Conservation (phyloP, 257 asterid genomes). For the Lithospermum erythrorhizon region DNA sequence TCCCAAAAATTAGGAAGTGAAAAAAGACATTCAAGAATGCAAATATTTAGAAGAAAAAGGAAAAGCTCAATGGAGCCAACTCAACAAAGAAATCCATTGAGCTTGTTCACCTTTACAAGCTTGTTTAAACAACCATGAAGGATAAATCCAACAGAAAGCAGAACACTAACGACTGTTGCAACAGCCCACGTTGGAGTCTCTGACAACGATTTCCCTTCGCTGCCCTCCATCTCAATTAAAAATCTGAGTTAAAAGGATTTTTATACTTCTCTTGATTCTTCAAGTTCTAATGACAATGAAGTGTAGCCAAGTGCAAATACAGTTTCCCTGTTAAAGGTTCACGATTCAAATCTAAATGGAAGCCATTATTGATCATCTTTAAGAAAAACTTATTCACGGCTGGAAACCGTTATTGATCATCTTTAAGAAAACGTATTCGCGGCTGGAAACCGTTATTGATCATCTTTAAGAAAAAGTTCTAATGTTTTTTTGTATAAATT, state of each 20-base stretch:
- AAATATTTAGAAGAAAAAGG: too few relatives aligned
- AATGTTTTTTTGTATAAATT: neutral
- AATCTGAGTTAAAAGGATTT: neutral
- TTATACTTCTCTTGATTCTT: too few relatives aligned
- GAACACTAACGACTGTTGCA: conserved; percentile 25
- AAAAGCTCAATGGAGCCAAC: too few relatives aligned
- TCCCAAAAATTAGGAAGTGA: neutral
- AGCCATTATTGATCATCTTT: too few relatives aligned
- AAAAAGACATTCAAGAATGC: neutral
- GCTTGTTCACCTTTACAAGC: conserved; percentile 25
- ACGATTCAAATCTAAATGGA: too few relatives aligned
- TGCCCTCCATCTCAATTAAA: conserved; percentile 11
- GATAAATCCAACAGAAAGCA: conserved; percentile 28
- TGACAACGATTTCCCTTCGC: conserved; percentile 25
- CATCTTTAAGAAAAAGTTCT: neutral
- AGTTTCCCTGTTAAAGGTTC: too few relatives aligned
- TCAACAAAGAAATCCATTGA: neutral
- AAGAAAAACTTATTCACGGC: too few relatives aligned
- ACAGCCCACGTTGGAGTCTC: conserved; percentile 45
- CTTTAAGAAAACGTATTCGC: too few relatives aligned
- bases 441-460: too few relatives aligned
- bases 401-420: too few relatives aligned
- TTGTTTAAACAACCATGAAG: conserved; percentile 27
- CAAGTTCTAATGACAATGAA: neutral
- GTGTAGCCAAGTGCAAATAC: too few relatives aligned